A percentile compares a stretch with the other conserved stretches of the same genome.
Conservation (phyloP, 225 moss, liverwort and hornwort genomes). For the Thuidium tamariscinum region DNA sequence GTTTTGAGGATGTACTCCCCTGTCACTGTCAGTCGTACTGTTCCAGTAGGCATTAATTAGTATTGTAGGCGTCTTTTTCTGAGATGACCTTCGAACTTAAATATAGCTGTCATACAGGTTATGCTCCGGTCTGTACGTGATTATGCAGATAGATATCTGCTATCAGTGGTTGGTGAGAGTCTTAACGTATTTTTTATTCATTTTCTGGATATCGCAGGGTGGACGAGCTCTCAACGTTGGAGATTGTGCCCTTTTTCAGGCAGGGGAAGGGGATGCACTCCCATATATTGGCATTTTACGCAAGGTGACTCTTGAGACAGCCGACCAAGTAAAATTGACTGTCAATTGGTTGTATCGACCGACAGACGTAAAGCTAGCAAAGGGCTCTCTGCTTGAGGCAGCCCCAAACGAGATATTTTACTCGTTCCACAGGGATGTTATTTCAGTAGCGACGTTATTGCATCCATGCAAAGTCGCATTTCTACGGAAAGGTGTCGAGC, state of each 20-base stretch:
- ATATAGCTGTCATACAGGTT: neutral
- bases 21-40: slow-evolving; percentile 25
- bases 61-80: slow-evolving; percentile 7
- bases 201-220: slow-evolving; percentile 43
- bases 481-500: slow-evolving; percentile 69
- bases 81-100: slow-evolving; percentile 16
- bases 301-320: slow-evolving; percentile 55
- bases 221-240: slow-evolving; percentile 88
- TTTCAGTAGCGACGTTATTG: slow-evolving; percentile 72
- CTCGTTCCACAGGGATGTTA: slow-evolving; percentile 97
- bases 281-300: slow-evolving; percentile 87
- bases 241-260: slow-evolving; percentile 90
- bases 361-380: slow-evolving; percentile 65
- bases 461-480: slow-evolving; percentile 98
- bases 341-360: slow-evolving; percentile 96
- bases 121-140: neutral
- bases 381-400: slow-evolving; percentile 74
- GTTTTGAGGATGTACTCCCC: neutral
- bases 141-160: neutral
- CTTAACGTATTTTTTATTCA: neutral
- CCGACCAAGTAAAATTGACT: slow-evolving; percentile 46
- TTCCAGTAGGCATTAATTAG: slow-evolving; percentile 11
- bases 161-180: neutral
- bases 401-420: slow-evolving; percentile 98
- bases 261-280: slow-evolving; percentile 58